Base-by-base conservation (phyloP, 208 protist species). In the Leishmania mexicana region DNA sequence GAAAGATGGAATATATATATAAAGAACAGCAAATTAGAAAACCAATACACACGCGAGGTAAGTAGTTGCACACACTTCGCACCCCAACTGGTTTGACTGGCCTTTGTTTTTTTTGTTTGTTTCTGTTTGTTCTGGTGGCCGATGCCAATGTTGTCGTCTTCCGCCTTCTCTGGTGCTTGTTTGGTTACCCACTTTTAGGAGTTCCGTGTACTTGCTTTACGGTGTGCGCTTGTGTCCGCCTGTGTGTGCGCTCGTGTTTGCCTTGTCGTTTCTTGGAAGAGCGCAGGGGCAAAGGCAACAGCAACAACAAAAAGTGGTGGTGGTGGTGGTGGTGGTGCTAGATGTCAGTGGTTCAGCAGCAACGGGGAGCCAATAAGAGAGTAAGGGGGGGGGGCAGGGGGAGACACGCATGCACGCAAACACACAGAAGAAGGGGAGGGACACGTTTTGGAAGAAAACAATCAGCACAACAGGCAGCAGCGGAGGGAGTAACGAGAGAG, bases 51-150 rank as follows among this genome's bases (percentile, higher is more conserved):
- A 73, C 40, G 62, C 64, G 19, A 65, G 57, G n/a, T 31, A 85
- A 85, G 78, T 83, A 19, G 53, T 67, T 62, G n/a, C n/a, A 17
- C n/a, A 40, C 60, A 67, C 60, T 8, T 35, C 60, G 60, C 11
- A 35, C 13, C 24, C 24, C 60, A 67, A 19, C 11, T 38, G 13
- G n/a, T 13, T 67, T 15, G 0, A 6, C 2, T 38, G n/a, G 21
- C 5, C 60, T 13, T 67, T 17, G 38, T 0, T 62, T n/a, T 11
- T 8, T n/a, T 31, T n/a, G 24, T 8, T 65, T 17, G 10, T 38
- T 17, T 19, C n/a, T 3, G 8, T 17, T 67, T 62, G 10, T 31
- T 0, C 24, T 62, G 24, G 57, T n/a, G 4, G 24, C 11, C 24
- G 24, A 24, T 62, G 57, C 31, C 7, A 62, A 0, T 38, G n/a